These are phyloP conservation scores for Suillus spraguei DNA, from an alignment of 768 basidiomycete genomes.

Conservation along the genomic window DNA sequence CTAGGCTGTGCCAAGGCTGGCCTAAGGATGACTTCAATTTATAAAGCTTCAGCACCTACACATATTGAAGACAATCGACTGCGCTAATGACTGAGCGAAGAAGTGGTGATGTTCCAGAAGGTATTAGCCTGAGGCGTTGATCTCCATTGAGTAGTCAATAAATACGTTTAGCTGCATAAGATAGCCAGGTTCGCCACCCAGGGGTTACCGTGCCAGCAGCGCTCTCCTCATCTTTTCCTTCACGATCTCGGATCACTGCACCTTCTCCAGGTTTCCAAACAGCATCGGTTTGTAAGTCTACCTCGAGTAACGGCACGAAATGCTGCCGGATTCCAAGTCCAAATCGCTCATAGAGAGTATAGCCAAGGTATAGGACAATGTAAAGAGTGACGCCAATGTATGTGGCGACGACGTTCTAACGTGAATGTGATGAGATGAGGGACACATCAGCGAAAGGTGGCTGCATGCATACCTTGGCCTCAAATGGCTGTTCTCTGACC, in stretches of 20 bases:
- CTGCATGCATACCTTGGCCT: conserved; percentile 39
- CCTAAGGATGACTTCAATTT: neutral
- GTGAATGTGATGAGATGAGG: neutral
- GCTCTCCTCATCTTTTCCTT: conserved; percentile 8
- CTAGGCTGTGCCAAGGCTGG: neutral
- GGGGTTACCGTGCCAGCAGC: conserved; percentile 10
- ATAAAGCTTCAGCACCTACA: neutral
- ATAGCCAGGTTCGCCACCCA: conserved; percentile 15
- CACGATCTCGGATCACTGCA: conserved; percentile 31
- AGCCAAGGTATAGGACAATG: conserved; percentile 46
- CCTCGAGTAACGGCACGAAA: conserved; percentile 44
- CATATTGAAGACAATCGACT: neutral
- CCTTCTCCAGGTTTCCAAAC: conserved; percentile 54
- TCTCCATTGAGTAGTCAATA: conserved; percentile 42
- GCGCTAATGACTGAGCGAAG: neutral
- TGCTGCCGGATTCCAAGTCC: conserved; percentile 32
- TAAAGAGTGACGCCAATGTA: conserved; percentile 56
- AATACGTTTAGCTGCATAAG: conserved; percentile 59
- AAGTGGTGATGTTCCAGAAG: neutral
- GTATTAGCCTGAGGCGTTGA: neutral
- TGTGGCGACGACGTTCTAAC: conserved; percentile 55
- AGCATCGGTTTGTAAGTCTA: conserved; percentile 57
- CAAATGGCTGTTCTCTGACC: conserved; percentile 46
- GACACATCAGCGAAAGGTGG: neutral
- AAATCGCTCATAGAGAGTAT: conserved; percentile 42